A percentile compares a stretch with the other conserved stretches of the same genome.
phyloP scores from a whole-genome alignment of 1,284 basidiomycete genomes.

The Leccinum variabile region DNA sequence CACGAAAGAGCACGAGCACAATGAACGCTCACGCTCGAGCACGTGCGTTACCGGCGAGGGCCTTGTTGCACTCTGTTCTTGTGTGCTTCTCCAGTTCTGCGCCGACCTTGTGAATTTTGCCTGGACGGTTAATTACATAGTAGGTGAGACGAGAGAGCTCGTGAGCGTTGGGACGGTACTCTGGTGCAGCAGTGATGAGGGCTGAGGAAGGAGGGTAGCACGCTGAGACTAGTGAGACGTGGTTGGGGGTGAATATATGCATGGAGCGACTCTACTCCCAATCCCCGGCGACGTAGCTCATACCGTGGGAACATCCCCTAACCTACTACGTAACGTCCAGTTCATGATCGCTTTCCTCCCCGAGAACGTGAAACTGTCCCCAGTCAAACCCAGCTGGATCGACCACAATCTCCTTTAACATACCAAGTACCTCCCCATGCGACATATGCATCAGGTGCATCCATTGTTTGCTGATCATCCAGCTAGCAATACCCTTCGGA shows the following conservation, averaged over 20 bases:
- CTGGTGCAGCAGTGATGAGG: slow-evolving; percentile 73
- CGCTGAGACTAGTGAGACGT: slow-evolving; percentile 82
- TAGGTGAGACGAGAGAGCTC: slow-evolving; percentile 92
- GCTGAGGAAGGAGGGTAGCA: slow-evolving; percentile 89
- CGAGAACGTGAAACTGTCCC: slow-evolving; percentile 46
- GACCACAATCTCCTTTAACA: slow-evolving; percentile 44
- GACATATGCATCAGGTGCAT: slow-evolving; percentile 39
- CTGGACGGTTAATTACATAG: slow-evolving; percentile 88
- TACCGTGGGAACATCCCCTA: slow-evolving; percentile 15
- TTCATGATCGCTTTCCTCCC: slow-evolving; percentile 55
- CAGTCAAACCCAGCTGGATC: slow-evolving; percentile 52
- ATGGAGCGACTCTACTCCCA: slow-evolving; percentile 11
- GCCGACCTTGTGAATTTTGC: slow-evolving; percentile 86
- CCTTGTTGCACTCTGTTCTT: slow-evolving; percentile 65
- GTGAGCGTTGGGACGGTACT: slow-evolving; percentile 85
- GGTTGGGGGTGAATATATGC: slow-evolving; percentile 78
- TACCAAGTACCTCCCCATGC: slow-evolving; percentile 47
- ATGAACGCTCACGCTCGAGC: slow-evolving; percentile 69
- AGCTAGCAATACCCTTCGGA: slow-evolving; percentile 59
- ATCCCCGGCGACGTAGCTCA: neutral
- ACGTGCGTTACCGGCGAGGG: slow-evolving; percentile 71
- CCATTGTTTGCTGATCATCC: slow-evolving; percentile 77
- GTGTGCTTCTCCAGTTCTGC: slow-evolving; percentile 82
- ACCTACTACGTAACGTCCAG: neutral
- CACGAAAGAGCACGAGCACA: neutral